Evolutionary conservation across 2,329 filamentous ascomycete species (phyloP).

Genomic region (Aspergillus sp.): DNA sequence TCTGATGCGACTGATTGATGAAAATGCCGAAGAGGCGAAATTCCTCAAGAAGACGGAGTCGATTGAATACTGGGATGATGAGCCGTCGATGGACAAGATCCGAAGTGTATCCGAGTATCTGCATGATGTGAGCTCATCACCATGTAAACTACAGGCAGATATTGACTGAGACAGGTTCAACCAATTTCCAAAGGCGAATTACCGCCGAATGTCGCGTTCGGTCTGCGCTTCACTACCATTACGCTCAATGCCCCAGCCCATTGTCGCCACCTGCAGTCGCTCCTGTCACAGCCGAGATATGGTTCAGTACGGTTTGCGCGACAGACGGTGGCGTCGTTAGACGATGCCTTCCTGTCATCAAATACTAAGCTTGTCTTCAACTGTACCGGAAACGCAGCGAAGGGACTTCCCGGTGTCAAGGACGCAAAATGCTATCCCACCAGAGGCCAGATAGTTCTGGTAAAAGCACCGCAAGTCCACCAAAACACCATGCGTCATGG

Average conservation of each 20-base stretch:
- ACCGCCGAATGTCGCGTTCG: slow-evolving; percentile 32
- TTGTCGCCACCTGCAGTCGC: slow-evolving; percentile 29
- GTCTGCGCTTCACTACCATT: slow-evolving; percentile 38
- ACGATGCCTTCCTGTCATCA: neutral
- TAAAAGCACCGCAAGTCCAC: slow-evolving; percentile 32
- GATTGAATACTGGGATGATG: slow-evolving; percentile 44
- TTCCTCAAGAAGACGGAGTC: slow-evolving; percentile 42
- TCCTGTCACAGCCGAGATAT: slow-evolving; percentile 7
- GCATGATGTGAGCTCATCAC: slow-evolving; percentile 17
- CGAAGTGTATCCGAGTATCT: slow-evolving; percentile 43
- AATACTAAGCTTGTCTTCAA: neutral
- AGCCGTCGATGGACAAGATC: slow-evolving; percentile 43
- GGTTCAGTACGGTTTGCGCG: slow-evolving; percentile 6
- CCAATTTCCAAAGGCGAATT: neutral
- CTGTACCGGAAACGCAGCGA: slow-evolving; percentile 35
- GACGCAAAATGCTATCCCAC: slow-evolving; percentile 45
- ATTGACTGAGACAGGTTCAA: neutral
- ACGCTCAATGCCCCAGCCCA: slow-evolving; percentile 43
- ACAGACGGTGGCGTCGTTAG: neutral
- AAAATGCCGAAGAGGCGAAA: slow-evolving; percentile 28
- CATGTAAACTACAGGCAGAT: neutral
- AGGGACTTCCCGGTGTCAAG: slow-evolving; percentile 35
- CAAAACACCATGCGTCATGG: slow-evolving; percentile 44
- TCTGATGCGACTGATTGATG: slow-evolving; percentile 37
- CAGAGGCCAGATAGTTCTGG: slow-evolving; percentile 42